Conservation (phyloP, 2,329 filamentous ascomycete genomes). For the Penicillium sp. region DNA sequence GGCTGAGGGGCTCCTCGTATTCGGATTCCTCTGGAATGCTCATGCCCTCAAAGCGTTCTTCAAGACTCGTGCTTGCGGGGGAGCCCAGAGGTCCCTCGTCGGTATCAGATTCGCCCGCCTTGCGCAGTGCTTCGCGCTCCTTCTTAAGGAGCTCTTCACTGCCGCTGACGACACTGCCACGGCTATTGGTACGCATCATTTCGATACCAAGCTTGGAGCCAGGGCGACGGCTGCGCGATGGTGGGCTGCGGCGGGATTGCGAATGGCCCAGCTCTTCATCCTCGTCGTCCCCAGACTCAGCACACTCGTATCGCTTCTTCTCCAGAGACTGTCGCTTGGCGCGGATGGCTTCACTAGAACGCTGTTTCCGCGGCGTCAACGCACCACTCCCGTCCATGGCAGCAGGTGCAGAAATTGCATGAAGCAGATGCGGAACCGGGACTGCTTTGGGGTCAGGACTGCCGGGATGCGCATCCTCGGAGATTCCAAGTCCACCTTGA, state of each 20-base stretch:
- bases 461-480: slow-evolving; percentile 53
- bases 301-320: slow-evolving; percentile 70
- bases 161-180: slow-evolving; percentile 70
- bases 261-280: slow-evolving; percentile 79
- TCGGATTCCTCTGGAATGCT: slow-evolving; percentile 40
- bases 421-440: slow-evolving; percentile 57
- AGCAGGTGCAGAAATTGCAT: slow-evolving; percentile 66
- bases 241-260: slow-evolving; percentile 54
- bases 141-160: slow-evolving; percentile 43
- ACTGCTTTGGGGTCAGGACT: slow-evolving; percentile 29
- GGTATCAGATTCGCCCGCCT: slow-evolving; percentile 22
- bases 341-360: slow-evolving; percentile 72
- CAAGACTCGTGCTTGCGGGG: slow-evolving; percentile 29
- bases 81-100: slow-evolving; percentile 30
- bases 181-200: slow-evolving; percentile 97
- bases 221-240: slow-evolving; percentile 60
- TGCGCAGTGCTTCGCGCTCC: slow-evolving; percentile 38
- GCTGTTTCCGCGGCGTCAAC: slow-evolving; percentile 60
- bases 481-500: slow-evolving; percentile 76
- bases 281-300: slow-evolving; percentile 90
- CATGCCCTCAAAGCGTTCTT: slow-evolving; percentile 37
- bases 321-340: slow-evolving; percentile 76
- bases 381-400: slow-evolving; percentile 57
- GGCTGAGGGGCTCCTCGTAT: slow-evolving; percentile 33
- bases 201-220: slow-evolving; percentile 91